phyloP scores from a whole-genome alignment of 2,329 filamentous ascomycete genomes.

The Penicillium sp. region DNA sequence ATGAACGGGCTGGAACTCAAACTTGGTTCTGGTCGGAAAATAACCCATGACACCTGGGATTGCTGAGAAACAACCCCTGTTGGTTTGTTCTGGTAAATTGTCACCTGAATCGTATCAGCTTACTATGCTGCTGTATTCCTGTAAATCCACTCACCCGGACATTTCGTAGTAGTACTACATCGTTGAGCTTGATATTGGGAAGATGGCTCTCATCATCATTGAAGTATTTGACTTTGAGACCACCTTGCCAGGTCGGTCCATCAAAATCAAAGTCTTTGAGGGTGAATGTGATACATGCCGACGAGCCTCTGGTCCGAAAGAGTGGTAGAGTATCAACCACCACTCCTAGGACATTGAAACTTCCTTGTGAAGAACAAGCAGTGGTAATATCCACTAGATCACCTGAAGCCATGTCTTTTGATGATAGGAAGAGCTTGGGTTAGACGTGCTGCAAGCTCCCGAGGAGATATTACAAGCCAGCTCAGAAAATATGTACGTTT shows the following conservation, averaged over 20 bases:
- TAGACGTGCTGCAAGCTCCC: background rate
- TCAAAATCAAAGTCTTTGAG: conserved; percentile 59
- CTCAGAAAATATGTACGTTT: background rate
- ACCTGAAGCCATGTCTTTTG: conserved; percentile 17
- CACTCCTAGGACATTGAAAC: conserved; percentile 66
- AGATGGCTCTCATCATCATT: conserved; percentile 44
- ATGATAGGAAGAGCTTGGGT: conserved; percentile 1
- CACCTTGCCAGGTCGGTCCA: conserved; percentile 38
- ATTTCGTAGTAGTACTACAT: conserved; percentile 64
- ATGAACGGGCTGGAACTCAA: conserved; percentile 22
- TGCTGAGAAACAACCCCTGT: conserved; percentile 31
- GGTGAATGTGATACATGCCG: conserved; percentile 62
- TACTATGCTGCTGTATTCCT: background rate
- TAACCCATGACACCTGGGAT: conserved; percentile 34
- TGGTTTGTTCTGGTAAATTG: conserved; percentile 18
- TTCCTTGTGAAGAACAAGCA: conserved; percentile 40
- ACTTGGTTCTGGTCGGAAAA: conserved; percentile 34
- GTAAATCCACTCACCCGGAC: conserved; percentile 50
- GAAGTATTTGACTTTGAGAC: conserved; percentile 62
- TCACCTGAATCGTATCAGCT: conserved; percentile 19
- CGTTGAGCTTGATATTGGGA: conserved; percentile 53
- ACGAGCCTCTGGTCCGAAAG: conserved; percentile 51
- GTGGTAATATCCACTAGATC: conserved; percentile 50
- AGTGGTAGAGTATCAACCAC: conserved; percentile 64
- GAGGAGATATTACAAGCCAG: background rate